These are phyloP conservation scores for Ceratocystis albifundus DNA, from an alignment of 2,329 filamentous ascomycete genomes.

Conservation along the genomic window DNA sequence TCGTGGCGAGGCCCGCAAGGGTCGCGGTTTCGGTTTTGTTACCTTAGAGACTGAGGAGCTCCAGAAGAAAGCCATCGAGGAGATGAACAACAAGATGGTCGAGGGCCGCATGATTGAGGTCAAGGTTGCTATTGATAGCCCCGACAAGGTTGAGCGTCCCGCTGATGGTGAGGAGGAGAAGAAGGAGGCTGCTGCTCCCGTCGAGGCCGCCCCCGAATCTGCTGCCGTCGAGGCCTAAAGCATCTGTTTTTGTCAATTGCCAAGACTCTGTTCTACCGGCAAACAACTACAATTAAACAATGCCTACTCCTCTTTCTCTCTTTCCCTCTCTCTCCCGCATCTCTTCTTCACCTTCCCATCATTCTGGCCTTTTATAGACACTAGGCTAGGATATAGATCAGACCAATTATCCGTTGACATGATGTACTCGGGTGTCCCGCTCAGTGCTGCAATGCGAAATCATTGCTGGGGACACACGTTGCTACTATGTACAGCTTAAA, in stretches of 20 bases:
- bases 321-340: too few relatives aligned
- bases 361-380: background rate
- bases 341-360: background rate
- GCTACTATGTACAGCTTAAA: constrained; percentile 19
- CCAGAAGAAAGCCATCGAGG: constrained; percentile 89
- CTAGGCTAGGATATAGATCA: constrained; percentile 3
- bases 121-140: constrained; percentile 99
- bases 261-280: constrained; percentile 14
- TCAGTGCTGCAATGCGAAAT: constrained; percentile 14
- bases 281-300: background rate
- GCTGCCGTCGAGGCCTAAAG: constrained; percentile 17
- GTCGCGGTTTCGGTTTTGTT: constrained; percentile 96
- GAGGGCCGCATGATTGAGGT: constrained; percentile 98
- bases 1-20: constrained; percentile 95
- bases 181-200: constrained; percentile 6
- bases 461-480: constrained; percentile 12
- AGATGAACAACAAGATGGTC: constrained; percentile 99
- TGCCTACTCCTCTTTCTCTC: too few relatives aligned
- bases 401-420: constrained; percentile 1
- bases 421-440: constrained; percentile 1
- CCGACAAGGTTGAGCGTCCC: constrained; percentile 88
- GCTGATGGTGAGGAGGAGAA: constrained; percentile 42
- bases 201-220: background rate
- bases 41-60: constrained; percentile 89
- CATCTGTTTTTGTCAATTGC: background rate